These are phyloP conservation scores for Nicotiana sylvestris DNA, from an alignment of 257 asterid genomes.

Conservation along the genomic window DNA sequence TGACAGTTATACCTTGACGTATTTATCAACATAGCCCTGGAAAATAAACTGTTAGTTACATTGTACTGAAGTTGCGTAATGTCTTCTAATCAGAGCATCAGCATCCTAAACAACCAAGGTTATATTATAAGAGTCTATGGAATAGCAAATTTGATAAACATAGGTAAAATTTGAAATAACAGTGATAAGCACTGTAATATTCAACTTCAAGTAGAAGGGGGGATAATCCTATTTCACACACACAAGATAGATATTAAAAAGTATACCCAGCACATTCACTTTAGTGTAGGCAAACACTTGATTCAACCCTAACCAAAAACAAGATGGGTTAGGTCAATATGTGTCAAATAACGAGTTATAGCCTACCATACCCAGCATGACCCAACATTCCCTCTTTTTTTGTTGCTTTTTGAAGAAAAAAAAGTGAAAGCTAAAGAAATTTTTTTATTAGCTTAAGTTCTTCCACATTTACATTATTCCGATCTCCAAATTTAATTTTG, in stretches of 20 bases:
- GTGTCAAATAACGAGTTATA: neutral
- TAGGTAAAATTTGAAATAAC: no score
- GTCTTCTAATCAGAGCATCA: neutral
- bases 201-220: no score
- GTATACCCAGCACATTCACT: neutral
- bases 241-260: neutral
- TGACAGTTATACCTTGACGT: conserved; percentile 54
- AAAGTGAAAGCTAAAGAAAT: neutral
- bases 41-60: conserved; percentile 13
- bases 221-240: no score
- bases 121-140: neutral
- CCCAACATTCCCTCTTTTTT: neutral
- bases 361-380: neutral
- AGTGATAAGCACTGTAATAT: no score
- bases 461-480: neutral
- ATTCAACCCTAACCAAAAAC: neutral
- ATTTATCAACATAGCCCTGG: conserved; percentile 96
- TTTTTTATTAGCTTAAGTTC: neutral
- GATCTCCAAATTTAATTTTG: neutral
- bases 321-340: neutral
- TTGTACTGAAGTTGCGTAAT: neutral
- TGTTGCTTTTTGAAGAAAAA: neutral
- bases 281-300: neutral
- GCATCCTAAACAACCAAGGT: conserved; percentile 9
- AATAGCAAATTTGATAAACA: no score